A percentile compares a stretch with the other conserved stretches of the same genome.
These are phyloP conservation scores for Ramaria sp. DNA, from an alignment of 768 basidiomycete genomes.

Conservation along the genomic window DNA sequence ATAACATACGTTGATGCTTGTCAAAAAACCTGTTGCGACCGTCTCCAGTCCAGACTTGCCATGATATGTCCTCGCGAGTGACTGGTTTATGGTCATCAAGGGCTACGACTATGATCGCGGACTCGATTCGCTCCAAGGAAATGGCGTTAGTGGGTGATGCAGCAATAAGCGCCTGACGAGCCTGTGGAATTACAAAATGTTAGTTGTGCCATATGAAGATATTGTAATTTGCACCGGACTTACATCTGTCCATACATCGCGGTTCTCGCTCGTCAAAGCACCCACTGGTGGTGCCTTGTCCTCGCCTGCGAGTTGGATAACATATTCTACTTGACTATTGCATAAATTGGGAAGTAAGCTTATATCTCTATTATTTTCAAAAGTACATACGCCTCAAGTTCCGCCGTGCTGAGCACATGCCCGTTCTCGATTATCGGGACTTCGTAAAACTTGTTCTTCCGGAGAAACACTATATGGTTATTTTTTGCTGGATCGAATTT, in stretches of 20 bases:
- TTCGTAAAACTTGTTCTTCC: constrained; percentile 86
- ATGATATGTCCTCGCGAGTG: constrained; percentile 72
- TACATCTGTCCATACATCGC: constrained; percentile 84
- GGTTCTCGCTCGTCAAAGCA: constrained; percentile 77
- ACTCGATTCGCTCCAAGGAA: constrained; percentile 72
- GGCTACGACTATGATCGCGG: constrained; percentile 78
- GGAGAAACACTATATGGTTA: constrained; percentile 84
- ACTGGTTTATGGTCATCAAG: constrained; percentile 78
- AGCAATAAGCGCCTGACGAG: constrained; percentile 50
- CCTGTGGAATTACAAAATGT: constrained; percentile 22
- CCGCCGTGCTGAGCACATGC: constrained; percentile 60
- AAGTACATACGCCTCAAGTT: constrained; percentile 58
- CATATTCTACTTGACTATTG: constrained; percentile 51
- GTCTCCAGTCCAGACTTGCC: constrained; percentile 81
- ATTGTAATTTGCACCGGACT: constrained; percentile 13
- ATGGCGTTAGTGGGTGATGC: constrained; percentile 55
- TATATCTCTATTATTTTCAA: neutral
- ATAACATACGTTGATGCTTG: constrained; percentile 82
- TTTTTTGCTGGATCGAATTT: constrained; percentile 68
- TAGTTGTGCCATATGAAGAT: neutral
- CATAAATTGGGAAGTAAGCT: neutral
- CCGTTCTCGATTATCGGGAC: constrained; percentile 66
- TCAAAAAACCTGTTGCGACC: constrained; percentile 91
- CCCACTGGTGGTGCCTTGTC: constrained; percentile 45
- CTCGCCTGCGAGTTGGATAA: constrained; percentile 53